Percentiles rank a stretch among this genome's conserved stretches.
Conservation (phyloP, 2,329 filamentous ascomycete species). For the Cercospora sp. region DNA sequence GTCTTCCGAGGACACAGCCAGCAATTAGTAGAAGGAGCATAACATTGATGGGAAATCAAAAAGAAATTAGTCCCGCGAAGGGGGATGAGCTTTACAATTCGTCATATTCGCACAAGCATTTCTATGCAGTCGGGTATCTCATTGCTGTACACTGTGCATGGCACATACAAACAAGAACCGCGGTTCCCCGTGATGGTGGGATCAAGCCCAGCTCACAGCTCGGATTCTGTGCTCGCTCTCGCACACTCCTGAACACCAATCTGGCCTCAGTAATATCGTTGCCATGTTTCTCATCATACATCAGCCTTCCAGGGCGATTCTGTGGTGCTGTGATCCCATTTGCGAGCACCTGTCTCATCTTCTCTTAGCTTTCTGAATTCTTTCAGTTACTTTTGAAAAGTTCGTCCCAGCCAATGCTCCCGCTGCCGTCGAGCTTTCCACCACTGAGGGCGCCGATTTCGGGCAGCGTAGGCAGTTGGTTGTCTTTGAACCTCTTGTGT, state of each 20-base stretch:
- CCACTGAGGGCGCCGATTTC: slow-evolving; percentile 33
- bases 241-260: not conserved
- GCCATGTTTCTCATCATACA: slow-evolving; percentile 3
- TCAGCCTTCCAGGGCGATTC: slow-evolving; percentile 1
- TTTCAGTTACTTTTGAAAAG: slow-evolving; percentile 28
- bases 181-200: not conserved
- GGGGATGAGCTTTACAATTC: not conserved
- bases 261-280: not conserved
- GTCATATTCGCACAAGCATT: not conserved
- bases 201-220: not conserved
- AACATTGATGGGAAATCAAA: not conserved
- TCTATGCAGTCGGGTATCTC: slow-evolving; percentile 1
- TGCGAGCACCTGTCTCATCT: not conserved
- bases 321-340: not conserved
- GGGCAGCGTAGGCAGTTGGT: slow-evolving; percentile 32
- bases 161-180: not conserved
- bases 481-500: slow-evolving; percentile 31
- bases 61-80: not conserved
- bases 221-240: not conserved
- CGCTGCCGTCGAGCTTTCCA: slow-evolving; percentile 26
- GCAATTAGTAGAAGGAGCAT: not conserved
- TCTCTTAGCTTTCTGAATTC: not conserved
- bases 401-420: slow-evolving; percentile 38
- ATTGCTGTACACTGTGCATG: not conserved
- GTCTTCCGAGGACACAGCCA: not conserved